Evolutionary conservation across 2,329 filamentous ascomycete species (phyloP).

Genomic region (Verticillium nonalfalfae): DNA sequence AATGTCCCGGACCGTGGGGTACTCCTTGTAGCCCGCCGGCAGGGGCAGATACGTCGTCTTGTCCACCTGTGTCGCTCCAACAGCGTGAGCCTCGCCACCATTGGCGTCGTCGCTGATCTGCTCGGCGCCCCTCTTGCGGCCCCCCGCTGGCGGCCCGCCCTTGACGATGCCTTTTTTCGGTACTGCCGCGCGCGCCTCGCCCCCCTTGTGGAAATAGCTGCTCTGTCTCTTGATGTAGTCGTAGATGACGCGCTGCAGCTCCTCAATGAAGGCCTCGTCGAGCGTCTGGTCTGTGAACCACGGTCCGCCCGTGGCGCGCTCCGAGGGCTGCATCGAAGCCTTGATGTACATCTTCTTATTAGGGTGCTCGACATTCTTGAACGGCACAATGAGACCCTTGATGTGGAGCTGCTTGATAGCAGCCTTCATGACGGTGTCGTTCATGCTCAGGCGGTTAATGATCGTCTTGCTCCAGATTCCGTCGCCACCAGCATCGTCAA

Average conservation of each 20-base stretch:
- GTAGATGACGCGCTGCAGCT: constrained; percentile 66
- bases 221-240: constrained; percentile 66
- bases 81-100: constrained; percentile 14
- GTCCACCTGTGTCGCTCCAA: constrained; percentile 13
- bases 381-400: constrained; percentile 76
- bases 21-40: constrained; percentile 64
- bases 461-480: constrained; percentile 91
- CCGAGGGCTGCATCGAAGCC: constrained; percentile 72
- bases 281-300: constrained; percentile 93
- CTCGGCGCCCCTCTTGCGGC: constrained; percentile 47
- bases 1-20: constrained; percentile 75
- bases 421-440: constrained; percentile 75
- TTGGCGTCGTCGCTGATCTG: constrained; percentile 30
- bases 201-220: constrained; percentile 51
- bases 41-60: constrained; percentile 43
- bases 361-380: constrained; percentile 87
- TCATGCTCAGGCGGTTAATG: constrained; percentile 72
- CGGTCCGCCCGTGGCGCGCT: constrained; percentile 85
- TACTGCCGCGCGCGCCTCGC: constrained; percentile 29
- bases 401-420: constrained; percentile 77
- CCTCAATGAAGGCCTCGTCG: constrained; percentile 81
- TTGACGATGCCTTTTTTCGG: constrained; percentile 52
- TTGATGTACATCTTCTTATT: constrained; percentile 97
- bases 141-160: constrained; percentile 33
- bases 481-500: constrained; percentile 77